Evolutionary conservation across 169 alveolate species (phyloP).

Genomic region (Plasmodium gonderi): DNA sequence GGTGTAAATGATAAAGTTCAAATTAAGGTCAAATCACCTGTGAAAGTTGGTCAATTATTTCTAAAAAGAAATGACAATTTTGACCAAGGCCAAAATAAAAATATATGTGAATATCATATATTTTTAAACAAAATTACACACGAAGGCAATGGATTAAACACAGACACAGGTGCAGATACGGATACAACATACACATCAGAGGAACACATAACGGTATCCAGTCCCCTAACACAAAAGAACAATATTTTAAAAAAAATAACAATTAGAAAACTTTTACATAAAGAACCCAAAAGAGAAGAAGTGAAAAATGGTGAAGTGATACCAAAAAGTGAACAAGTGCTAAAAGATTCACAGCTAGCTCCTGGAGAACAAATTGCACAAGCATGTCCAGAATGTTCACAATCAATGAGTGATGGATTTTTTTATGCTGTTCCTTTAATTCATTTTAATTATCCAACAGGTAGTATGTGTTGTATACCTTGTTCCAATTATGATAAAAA

Average conservation of each 20-base stretch:
- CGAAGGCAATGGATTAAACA: not conserved
- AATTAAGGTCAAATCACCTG: not conserved
- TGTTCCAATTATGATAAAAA: constrained; percentile 34
- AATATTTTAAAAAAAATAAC: constrained; percentile 23
- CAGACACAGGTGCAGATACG: not conserved
- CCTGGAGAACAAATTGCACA: not conserved
- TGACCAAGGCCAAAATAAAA: not conserved
- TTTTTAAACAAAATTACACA: constrained; percentile 14
- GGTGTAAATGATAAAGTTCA: not conserved
- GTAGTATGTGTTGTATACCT: constrained; percentile 34
- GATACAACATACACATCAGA: not conserved
- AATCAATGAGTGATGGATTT: not conserved
- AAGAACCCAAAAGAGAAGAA: not conserved
- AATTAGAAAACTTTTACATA: not conserved
- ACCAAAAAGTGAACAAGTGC: too few relatives aligned
- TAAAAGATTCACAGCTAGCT: too few relatives aligned
- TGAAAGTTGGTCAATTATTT: not conserved
- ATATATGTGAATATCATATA: constrained; percentile 10
- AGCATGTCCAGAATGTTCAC: constrained; percentile 5
- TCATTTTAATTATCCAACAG: constrained; percentile 32
- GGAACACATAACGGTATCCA: constrained; percentile 4
- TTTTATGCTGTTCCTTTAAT: constrained; percentile 35
- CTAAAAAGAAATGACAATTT: not conserved
- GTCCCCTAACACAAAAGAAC: not conserved
- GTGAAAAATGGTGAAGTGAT: not conserved